Evolutionary conservation across 192 early-diverging fungal genomes (phyloP).

Genomic region (Allomyces macrogynus): DNA sequence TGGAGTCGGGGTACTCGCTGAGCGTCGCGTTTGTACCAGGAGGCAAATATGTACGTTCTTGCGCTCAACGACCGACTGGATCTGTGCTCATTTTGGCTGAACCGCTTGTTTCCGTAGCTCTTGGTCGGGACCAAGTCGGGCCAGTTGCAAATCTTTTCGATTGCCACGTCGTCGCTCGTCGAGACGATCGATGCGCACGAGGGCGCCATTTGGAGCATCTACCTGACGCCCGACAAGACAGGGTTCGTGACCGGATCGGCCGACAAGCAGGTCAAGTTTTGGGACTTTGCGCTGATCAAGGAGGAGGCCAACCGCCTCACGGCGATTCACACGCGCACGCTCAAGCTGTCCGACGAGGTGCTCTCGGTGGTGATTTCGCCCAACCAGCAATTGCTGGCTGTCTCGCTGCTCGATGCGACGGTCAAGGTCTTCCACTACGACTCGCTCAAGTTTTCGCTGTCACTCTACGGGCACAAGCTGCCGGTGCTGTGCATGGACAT

Average conservation of each 20-base stretch:
- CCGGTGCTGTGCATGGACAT: conserved; percentile 99
- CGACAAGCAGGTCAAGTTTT: conserved; percentile 94
- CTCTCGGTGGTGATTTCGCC: conserved; percentile 67
- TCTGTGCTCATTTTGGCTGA: conserved; percentile 2
- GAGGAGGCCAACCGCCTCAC: conserved; percentile 35
- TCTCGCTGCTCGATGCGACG: conserved; percentile 78
- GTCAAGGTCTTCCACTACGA: conserved; percentile 95
- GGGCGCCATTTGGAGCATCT: conserved; percentile 68
- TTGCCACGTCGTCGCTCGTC: conserved; percentile 58
- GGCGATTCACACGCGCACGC: conserved; percentile 65
- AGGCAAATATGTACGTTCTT: conserved; percentile 41
- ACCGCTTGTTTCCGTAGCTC: conserved; percentile 16
- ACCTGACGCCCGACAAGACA: conserved; percentile 63
- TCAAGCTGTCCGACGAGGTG: conserved; percentile 88
- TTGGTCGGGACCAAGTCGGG: conserved; percentile 88
- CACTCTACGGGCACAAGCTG: conserved; percentile 91
- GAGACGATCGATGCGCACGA: conserved; percentile 84
- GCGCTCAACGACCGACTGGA: no score
- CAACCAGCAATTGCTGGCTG: conserved; percentile 68
- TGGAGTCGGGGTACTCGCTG: conserved; percentile 80
- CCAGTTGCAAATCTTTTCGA: conserved; percentile 72
- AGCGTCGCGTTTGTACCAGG: conserved; percentile 86
- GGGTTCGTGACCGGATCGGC: conserved; percentile 79
- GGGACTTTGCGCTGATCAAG: conserved; percentile 70
- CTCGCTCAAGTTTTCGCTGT: conserved; percentile 90